phyloP scores from a whole-genome alignment of 2,329 filamentous ascomycete genomes.

The Microsporum ferrugineum region DNA sequence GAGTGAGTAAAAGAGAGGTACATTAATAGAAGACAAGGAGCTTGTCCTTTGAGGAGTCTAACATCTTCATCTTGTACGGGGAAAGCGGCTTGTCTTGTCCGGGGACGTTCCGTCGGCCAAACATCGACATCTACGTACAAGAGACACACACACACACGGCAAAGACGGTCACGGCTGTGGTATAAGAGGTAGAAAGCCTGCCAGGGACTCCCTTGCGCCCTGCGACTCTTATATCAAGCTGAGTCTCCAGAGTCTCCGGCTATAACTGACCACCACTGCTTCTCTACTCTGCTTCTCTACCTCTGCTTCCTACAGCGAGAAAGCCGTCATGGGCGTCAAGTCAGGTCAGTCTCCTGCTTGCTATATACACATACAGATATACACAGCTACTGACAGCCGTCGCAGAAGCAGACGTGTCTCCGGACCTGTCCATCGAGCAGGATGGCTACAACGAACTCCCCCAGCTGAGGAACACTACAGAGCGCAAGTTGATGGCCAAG shows the following conservation, averaged over 20 bases:
- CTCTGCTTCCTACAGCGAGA: background rate
- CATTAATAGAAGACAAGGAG: no score
- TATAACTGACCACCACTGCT: background rate
- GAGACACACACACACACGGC: no score
- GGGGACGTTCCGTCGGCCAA: no score
- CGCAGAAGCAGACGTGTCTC: slow-evolving; percentile 6
- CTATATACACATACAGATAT: background rate
- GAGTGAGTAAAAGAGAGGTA: no score
- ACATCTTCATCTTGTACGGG: no score
- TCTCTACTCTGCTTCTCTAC: background rate
- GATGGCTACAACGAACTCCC: slow-evolving; percentile 3
- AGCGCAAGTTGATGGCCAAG: slow-evolving; percentile 54
- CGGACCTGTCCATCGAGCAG: slow-evolving; percentile 7
- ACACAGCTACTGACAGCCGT: background rate
- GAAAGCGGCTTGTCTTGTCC: no score
- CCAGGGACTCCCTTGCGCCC: background rate
- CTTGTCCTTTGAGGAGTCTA: no score
- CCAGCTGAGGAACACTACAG: slow-evolving; percentile 32
- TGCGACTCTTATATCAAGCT: background rate
- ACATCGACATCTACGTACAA: no score
- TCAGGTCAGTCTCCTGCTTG: background rate
- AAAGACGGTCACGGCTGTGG: no score
- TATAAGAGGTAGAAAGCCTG: background rate
- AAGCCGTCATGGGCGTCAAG: background rate
- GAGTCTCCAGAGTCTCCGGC: background rate